Percentiles rank a stretch among this genome's conserved stretches.
These are phyloP conservation scores for Artemisia tridentata DNA, from an alignment of 129 eudicot species.

Conservation along the genomic window DNA sequence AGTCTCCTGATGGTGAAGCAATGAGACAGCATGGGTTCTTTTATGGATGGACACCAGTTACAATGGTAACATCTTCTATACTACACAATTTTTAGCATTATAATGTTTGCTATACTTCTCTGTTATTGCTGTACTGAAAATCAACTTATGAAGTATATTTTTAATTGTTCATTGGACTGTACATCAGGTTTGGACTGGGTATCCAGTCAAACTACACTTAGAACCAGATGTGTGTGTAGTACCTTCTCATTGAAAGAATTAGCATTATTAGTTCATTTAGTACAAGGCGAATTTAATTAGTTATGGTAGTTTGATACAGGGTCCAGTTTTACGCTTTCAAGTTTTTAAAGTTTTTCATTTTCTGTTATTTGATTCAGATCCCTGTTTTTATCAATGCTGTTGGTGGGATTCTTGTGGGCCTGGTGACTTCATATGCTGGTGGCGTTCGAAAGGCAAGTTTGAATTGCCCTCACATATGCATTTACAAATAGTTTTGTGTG, in stretches of 20 bases:
- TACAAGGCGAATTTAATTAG: not conserved
- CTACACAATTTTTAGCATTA: conserved; percentile 2
- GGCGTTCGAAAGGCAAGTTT: conserved; percentile 89
- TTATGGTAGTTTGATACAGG: not conserved
- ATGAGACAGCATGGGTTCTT: conserved; percentile 77
- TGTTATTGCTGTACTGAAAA: not conserved
- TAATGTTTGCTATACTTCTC: not conserved
- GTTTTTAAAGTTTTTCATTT: not conserved
- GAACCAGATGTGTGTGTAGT: too few relatives aligned
- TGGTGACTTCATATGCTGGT: conserved; percentile 91
- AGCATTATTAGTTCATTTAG: too few relatives aligned
- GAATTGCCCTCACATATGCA: not conserved
- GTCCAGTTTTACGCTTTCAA: not conserved
- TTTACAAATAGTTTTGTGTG: not conserved
- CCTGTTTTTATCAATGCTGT: conserved; percentile 89
- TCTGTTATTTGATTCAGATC: conserved; percentile 47
- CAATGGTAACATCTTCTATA: conserved; percentile 50
- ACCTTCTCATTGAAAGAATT: too few relatives aligned
- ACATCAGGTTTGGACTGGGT: not conserved
- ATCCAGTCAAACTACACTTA: not conserved
- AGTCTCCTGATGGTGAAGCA: conserved; percentile 94
- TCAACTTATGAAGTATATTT: not conserved
- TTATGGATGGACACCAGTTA: conserved; percentile 86
- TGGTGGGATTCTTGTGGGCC: conserved; percentile 99
- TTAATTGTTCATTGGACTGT: not conserved